These are phyloP conservation scores for Candida gigantensis DNA, from an alignment of 1,139 yeast species.

Conservation along the genomic window DNA sequence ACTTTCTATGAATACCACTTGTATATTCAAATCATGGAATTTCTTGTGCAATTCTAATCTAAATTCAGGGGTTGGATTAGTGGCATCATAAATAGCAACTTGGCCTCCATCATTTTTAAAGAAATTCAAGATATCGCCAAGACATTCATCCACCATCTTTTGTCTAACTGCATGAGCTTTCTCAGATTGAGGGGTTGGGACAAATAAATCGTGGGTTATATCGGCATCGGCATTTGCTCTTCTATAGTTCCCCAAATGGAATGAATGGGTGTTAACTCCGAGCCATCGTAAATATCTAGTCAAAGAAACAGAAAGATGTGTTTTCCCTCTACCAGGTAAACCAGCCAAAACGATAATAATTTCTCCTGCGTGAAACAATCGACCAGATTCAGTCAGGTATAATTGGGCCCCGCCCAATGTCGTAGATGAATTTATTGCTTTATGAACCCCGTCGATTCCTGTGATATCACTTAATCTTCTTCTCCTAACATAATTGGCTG, in stretches of 20 bases:
- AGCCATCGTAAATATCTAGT: constrained; percentile 92
- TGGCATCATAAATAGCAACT: constrained; percentile 94
- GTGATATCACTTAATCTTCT: constrained; percentile 46
- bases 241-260: constrained; percentile 92
- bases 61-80: constrained; percentile 75
- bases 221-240: constrained; percentile 56
- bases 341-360: constrained; percentile 89
- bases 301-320: constrained; percentile 86
- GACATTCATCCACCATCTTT: constrained; percentile 62
- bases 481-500: constrained; percentile 6
- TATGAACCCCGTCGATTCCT: constrained; percentile 56
- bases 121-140: constrained; percentile 68
- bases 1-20: constrained; percentile 85
- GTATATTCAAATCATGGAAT: constrained; percentile 62
- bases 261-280: constrained; percentile 89
- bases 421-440: constrained; percentile 49
- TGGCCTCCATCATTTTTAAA: constrained; percentile 80
- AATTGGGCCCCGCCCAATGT: constrained; percentile 78
- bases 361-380: constrained; percentile 93
- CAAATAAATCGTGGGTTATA: constrained; percentile 71
- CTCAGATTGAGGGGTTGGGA: constrained; percentile 55
- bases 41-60: constrained; percentile 57
- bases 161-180: constrained; percentile 59
- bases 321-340: constrained; percentile 94
- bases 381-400: constrained; percentile 86